Evolutionary conservation across 768 basidiomycete species (phyloP).

Genomic region (Tylopilus balloui): DNA sequence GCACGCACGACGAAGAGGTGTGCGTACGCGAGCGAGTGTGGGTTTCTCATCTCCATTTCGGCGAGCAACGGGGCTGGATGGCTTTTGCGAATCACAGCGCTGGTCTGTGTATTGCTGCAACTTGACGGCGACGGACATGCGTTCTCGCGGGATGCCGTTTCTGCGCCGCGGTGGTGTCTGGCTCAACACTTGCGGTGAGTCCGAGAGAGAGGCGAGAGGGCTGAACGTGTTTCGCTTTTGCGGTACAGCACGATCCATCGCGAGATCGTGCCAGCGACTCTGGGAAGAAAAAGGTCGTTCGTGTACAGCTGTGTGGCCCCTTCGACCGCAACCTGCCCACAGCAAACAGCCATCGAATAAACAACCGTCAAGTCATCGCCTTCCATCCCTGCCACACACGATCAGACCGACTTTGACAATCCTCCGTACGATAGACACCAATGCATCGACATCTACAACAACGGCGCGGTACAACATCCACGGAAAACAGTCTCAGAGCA

Average conservation of each 20-base stretch:
- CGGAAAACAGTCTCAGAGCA: neutral
- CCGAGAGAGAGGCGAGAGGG: neutral
- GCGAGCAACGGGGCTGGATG: neutral
- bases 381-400: neutral
- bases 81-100: neutral
- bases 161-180: neutral
- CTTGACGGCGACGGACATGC: neutral
- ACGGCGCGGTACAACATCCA: neutral
- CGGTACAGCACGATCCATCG: constrained; percentile 1
- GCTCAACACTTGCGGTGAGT: neutral
- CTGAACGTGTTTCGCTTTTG: constrained; percentile 6
- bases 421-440: neutral
- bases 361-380: constrained; percentile 20
- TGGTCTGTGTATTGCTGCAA: neutral
- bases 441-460: neutral
- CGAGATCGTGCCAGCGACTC: neutral
- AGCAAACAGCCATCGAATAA: constrained; percentile 7
- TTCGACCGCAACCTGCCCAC: constrained; percentile 1
- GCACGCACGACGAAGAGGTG: neutral
- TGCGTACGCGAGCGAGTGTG: constrained; percentile 4
- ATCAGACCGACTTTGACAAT: neutral
- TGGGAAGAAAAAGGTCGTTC: neutral
- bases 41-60: neutral
- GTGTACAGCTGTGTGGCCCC: neutral
- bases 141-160: neutral